Evolutionary conservation across 768 basidiomycete genomes (phyloP), one percentile per base, ranked within the genome.

Genomic region (Baorangia bicolor): DNA sequence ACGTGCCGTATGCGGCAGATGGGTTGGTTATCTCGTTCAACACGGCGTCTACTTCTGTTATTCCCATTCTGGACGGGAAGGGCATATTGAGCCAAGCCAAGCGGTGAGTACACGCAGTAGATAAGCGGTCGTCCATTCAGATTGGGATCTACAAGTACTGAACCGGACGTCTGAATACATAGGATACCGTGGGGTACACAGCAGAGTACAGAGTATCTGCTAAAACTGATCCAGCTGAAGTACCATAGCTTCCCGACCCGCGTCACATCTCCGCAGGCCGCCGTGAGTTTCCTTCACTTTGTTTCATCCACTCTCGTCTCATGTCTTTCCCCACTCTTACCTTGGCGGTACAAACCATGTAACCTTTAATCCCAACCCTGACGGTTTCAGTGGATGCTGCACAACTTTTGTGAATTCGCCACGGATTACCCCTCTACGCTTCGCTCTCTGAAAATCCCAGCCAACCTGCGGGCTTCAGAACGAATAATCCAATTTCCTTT

Each of bases 181-280:
- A 97, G 95, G 59, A 91, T 99, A 72, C 90, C 93, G 5, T 98
- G 94, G 92, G 97, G 97, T 27, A 84, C 89, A 25, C 82, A 85
- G 2, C 95, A 98, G 64, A 85, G 93, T 1, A 85, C 92, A 0
- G 97, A 99, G 52, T 90, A 97, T 65, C 80, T 98, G 48, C 83
- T 95, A 57, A 97, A 94, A 67, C 85, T 96, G 21, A 86, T 95
- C 39, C 95, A 98, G 67, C 81, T 98, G 34, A 99, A 98, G 72
- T 97, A 98, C 68, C 90, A 96, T 27, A 88, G 80, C 43, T 98
- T 98, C 69, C 91, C 93, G 6, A 90, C 88, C 1, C 86, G 92
- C 40, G 83, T 98, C 12, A 90, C 90, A 0, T 67, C 81, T 16
- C 66, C 77, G 0, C 96, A 98, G 64, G 84, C 93, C 5, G 88